These are phyloP conservation scores for Maudiozyma turicensis DNA, from an alignment of 805 yeast genomes.

Conservation along the genomic window DNA sequence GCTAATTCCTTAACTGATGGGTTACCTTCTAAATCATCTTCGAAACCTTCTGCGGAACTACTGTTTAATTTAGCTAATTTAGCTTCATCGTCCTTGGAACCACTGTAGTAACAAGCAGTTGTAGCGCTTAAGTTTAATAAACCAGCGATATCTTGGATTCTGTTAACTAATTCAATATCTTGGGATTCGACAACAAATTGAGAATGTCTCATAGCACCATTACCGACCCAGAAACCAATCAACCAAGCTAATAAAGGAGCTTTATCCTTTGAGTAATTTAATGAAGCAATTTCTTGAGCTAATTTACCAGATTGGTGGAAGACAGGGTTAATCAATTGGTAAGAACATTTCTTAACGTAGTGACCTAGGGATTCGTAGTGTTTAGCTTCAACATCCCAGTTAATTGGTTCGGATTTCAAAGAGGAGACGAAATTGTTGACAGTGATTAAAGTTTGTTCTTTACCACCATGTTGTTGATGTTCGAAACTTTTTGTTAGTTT, in stretches of 20 bases:
- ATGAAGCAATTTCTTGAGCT: background rate
- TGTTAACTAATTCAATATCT: conserved; percentile 14
- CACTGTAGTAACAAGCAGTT: background rate
- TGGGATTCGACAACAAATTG: conserved; percentile 17
- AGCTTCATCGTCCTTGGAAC: background rate
- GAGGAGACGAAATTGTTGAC: conserved; percentile 20
- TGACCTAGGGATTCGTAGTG: conserved; percentile 22
- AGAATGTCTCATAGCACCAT: conserved; percentile 14
- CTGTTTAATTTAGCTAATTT: background rate
- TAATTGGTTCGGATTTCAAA: conserved; percentile 15
- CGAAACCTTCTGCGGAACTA: conserved; percentile 1
- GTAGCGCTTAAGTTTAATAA: conserved; percentile 1
- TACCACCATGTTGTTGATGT: conserved; percentile 15
- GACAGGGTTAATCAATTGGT: conserved; percentile 32
- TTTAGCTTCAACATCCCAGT: conserved; percentile 36
- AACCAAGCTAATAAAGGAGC: conserved; percentile 25
- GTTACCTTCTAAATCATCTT: conserved; percentile 1
- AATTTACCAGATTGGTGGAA: conserved; percentile 24
- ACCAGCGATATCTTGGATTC: conserved; percentile 11
- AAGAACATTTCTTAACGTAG: conserved; percentile 26
- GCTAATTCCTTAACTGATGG: conserved; percentile 1
- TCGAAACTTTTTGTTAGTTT: conserved; percentile 2
- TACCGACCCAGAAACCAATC: conserved; percentile 33
- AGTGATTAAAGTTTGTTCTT: conserved; percentile 8
- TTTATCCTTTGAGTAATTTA: conserved; percentile 12